Base-by-base conservation (phyloP, 495 filamentous ascomycete species). In the Poronia punctata region DNA sequence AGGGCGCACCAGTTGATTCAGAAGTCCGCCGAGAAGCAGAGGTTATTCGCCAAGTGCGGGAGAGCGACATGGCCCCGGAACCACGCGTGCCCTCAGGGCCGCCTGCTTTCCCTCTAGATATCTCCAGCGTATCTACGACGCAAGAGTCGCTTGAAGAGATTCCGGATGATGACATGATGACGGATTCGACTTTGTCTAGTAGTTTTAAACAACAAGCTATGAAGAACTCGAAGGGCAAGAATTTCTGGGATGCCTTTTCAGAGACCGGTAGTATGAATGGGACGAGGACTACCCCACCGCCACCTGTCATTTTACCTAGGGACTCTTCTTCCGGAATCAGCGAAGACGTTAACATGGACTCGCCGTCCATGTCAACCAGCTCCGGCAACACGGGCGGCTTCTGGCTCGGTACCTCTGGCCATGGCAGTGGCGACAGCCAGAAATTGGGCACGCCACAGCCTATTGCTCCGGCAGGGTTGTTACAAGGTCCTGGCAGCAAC, bases 1-100 rank as follows among this genome's bases (percentile, higher is more conserved):
- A 99, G 64, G 75, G 74, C 25, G 75, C 87, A 0, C 92, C 92
- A 0, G 60, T 94, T 19, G 93, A 97, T 46, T 81, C 80, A 28
- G 92, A 99, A 59, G 75, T 88, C 45, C 82, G 84, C 40, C 83
- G 87, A 26, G 92, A 99, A 68, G 87, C 90, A 9, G 88, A 97
- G 63, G 88, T 96, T 1, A 83, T 97, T 40, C 82, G 84, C 2
- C 93, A 95, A 61, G 89, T 95, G 22, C 84, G 86, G 12, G 90
- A 96, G 60, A 74, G 68, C 48, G 74, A 77, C 47, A 67, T 74
- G 62, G 70, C 74, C 20, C 56, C 74, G 17, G 71, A 70, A 35
- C 61, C 60, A 5, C 53, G 63, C 21, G 45, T 56, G 11, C 44
- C 59, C 11, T 40, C 49, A 0, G 37, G 39, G 2, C 37, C 38